These are phyloP conservation scores for Amphirosellinia nigrospora DNA, from an alignment of 495 filamentous ascomycete species.

Conservation along the genomic window DNA sequence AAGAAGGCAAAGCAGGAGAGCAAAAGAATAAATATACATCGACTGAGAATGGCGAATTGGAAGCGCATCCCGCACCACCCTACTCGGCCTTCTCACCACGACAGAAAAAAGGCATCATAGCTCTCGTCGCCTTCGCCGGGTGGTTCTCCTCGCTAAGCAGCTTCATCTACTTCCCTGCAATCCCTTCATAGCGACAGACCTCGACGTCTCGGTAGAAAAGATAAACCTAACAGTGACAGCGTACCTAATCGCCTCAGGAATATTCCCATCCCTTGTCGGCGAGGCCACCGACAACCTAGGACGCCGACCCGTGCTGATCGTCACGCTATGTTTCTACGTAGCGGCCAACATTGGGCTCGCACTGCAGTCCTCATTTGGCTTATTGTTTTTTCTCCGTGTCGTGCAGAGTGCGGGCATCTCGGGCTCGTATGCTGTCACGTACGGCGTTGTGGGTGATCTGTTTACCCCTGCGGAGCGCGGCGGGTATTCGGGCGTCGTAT, in stretches of 20 bases:
- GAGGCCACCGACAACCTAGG: neutral
- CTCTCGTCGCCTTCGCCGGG: conserved; percentile 32
- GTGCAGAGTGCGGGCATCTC: conserved; percentile 9
- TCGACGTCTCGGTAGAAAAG: conserved; percentile 48
- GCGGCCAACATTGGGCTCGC: conserved; percentile 19
- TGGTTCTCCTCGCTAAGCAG: conserved; percentile 31
- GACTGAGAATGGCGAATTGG: neutral
- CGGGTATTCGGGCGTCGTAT: neutral
- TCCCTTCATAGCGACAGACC: conserved; percentile 30
- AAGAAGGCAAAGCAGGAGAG: neutral
- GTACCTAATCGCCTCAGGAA: conserved; percentile 6
- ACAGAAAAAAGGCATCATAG: conserved; percentile 32
- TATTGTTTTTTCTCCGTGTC: neutral
- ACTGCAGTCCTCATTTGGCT: neutral
- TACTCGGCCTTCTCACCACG: neutral
- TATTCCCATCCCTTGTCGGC: conserved; percentile 10
- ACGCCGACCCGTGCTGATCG: neutral
- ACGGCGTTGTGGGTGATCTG: neutral
- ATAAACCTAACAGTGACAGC: conserved; percentile 42
- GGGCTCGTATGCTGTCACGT: conserved; percentile 8
- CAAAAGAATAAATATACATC: neutral
- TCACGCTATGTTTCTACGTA: neutral
- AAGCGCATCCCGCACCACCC: neutral
- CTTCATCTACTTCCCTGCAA: neutral
- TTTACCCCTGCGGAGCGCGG: neutral